phyloP scores from a whole-genome alignment of 1,139 yeast species.

The Blastobotrys buckinghamii region DNA sequence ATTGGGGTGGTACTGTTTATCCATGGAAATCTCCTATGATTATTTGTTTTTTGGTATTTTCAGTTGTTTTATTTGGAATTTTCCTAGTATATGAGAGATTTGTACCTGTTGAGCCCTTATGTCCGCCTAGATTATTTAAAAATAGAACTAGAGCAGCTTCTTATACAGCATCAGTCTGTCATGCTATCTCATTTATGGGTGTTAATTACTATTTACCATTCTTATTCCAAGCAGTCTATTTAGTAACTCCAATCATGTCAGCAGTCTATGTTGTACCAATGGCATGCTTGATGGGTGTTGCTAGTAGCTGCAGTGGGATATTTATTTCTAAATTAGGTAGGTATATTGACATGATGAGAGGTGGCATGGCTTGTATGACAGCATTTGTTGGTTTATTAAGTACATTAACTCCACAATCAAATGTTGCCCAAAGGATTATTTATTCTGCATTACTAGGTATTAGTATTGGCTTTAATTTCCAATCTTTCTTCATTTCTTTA shows the following conservation, averaged over 20 bases:
- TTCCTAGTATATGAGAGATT: slow-evolving; percentile 36
- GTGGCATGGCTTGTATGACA: slow-evolving; percentile 20
- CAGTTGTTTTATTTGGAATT: slow-evolving; percentile 38
- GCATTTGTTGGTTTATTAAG: slow-evolving; percentile 23
- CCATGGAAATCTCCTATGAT: slow-evolving; percentile 51
- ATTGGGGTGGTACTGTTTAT: slow-evolving; percentile 45
- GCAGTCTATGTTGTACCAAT: slow-evolving; percentile 24
- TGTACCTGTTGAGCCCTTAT: slow-evolving; percentile 47
- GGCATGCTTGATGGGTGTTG: slow-evolving; percentile 23
- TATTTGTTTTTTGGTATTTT: slow-evolving; percentile 42
- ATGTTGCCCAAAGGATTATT: slow-evolving; percentile 21
- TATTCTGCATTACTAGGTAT: slow-evolving; percentile 24
- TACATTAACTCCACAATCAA: slow-evolving; percentile 20
- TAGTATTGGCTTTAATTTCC: slow-evolving; percentile 26
- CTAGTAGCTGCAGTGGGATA: slow-evolving; percentile 23
- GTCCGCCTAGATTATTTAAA: slow-evolving; percentile 39
- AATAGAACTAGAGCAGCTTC: slow-evolving; percentile 30
- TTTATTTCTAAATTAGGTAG: slow-evolving; percentile 19
- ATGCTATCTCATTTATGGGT: slow-evolving; percentile 43
- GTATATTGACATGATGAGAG: slow-evolving; percentile 19
- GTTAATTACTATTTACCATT: slow-evolving; percentile 43
- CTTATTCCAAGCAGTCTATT: slow-evolving; percentile 47
- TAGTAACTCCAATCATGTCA: slow-evolving; percentile 26
- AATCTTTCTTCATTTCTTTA: slow-evolving; percentile 23
- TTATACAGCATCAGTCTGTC: slow-evolving; percentile 37